phyloP scores from a whole-genome alignment of 257 asterid species.

The Primulina eburnea region DNA sequence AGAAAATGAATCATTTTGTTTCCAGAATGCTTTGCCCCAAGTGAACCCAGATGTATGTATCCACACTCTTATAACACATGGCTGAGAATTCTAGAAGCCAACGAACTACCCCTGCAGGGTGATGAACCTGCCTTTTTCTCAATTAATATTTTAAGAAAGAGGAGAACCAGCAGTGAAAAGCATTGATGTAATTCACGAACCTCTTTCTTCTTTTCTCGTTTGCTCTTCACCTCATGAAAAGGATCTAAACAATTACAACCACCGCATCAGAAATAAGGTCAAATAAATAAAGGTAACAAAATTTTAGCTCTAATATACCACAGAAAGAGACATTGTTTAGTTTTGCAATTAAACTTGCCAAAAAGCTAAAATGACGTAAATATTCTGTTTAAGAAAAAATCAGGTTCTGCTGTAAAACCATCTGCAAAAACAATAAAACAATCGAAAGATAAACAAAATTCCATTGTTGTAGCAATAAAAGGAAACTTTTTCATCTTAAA shows the following conservation, averaged over 20 bases:
- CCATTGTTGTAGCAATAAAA: too few relatives aligned
- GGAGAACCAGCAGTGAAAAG: conserved; percentile 16
- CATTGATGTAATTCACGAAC: conserved; percentile 23
- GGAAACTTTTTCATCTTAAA: too few relatives aligned
- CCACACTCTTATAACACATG: not conserved
- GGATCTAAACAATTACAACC: conserved; percentile 48
- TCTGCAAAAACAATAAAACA: too few relatives aligned
- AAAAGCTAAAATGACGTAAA: too few relatives aligned
- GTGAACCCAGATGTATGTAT: not conserved
- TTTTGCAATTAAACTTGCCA: not conserved
- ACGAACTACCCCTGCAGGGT: not conserved
- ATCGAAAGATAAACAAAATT: too few relatives aligned
- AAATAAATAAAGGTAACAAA: conserved; percentile 17
- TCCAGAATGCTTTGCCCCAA: not conserved
- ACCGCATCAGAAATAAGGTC: conserved; percentile 28
- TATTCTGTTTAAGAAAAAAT: too few relatives aligned
- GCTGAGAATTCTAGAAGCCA: not conserved
- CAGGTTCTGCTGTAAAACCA: too few relatives aligned
- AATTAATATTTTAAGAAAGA: conserved; percentile 14
- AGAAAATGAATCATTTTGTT: not conserved
- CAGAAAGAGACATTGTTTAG: not conserved
- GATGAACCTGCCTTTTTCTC: not conserved
- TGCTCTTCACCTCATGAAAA: conserved; percentile 62
- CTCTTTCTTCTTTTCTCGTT: conserved; percentile 56
- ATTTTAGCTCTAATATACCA: conserved; percentile 10